phyloP scores from a whole-genome alignment of 2,329 filamentous ascomycete species.

The Fusarium sp. region DNA sequence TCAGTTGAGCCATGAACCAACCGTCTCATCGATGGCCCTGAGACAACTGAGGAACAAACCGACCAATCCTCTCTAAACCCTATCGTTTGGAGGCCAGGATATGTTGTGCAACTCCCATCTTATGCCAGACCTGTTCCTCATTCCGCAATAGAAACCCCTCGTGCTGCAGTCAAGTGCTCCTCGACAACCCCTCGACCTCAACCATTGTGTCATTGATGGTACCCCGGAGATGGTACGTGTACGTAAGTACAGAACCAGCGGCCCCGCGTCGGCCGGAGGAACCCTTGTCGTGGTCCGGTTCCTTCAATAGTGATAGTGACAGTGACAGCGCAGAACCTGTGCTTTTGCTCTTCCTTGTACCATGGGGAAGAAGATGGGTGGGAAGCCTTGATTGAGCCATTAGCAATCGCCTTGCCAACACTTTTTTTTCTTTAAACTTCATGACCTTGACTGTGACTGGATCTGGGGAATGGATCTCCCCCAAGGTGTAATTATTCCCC shows the following conservation, averaged over 20 bases:
- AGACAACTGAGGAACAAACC: conserved; percentile 3
- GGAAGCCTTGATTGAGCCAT: not conserved
- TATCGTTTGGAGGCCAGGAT: conserved; percentile 9
- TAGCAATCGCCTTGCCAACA: conserved; percentile 26
- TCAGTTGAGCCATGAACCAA: conserved; percentile 9
- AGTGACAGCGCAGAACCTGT: conserved; percentile 19
- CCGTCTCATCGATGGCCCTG: not conserved
- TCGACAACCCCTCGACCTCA: conserved; percentile 11
- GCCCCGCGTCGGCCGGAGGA: conserved; percentile 41
- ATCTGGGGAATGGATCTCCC: conserved; percentile 33
- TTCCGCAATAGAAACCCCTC: conserved; percentile 25
- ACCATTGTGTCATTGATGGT: conserved; percentile 44
- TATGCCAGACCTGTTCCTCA: conserved; percentile 20
- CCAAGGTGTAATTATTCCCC: conserved; percentile 16
- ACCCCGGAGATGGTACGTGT: conserved; percentile 33
- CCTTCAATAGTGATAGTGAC: conserved; percentile 3
- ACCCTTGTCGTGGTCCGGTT: conserved; percentile 23
- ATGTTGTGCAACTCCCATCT: conserved; percentile 34
- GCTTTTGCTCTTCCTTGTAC: conserved; percentile 12
- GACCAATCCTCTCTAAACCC: conserved; percentile 23
- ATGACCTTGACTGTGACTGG: conserved; percentile 33
- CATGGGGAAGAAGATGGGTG: conserved; percentile 20
- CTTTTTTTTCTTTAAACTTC: conserved; percentile 21
- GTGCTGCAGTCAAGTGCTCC: conserved; percentile 34
- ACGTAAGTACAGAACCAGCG: conserved; percentile 41